phyloP scores from a whole-genome alignment of 768 basidiomycete genomes.

The Collybia sp. region DNA sequence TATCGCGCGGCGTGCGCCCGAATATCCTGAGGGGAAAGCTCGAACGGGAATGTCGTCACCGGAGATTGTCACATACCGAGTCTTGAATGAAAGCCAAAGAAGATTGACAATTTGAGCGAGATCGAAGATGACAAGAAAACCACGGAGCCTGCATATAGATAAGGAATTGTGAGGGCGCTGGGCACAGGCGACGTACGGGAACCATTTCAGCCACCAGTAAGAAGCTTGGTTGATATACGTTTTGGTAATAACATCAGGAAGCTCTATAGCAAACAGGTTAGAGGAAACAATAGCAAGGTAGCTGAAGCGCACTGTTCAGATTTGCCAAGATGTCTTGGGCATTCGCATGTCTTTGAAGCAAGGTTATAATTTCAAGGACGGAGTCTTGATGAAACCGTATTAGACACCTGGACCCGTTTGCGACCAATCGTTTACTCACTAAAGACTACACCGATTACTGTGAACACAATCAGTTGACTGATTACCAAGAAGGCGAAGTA shows the following conservation, averaged over 20 bases:
- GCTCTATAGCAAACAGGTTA: slow-evolving; percentile 27
- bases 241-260: slow-evolving; percentile 59
- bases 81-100: slow-evolving; percentile 62
- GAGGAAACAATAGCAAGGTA: background rate
- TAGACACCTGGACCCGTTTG: background rate
- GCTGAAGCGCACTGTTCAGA: slow-evolving; percentile 20
- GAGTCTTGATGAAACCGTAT: slow-evolving; percentile 14
- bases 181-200: slow-evolving; percentile 48
- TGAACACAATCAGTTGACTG: slow-evolving; percentile 82
- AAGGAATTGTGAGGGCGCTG: background rate
- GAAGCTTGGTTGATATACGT: slow-evolving; percentile 80
- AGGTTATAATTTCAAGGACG: slow-evolving; percentile 23
- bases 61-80: slow-evolving; percentile 34
- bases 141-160: slow-evolving; percentile 50
- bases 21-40: slow-evolving; percentile 37
- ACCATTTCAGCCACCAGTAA: slow-evolving; percentile 81
- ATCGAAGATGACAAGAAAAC: slow-evolving; percentile 80
- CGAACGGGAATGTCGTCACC: slow-evolving; percentile 33
- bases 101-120: slow-evolving; percentile 83
- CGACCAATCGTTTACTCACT: slow-evolving; percentile 37
- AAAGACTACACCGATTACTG: slow-evolving; percentile 71
- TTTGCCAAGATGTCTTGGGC: slow-evolving; percentile 22
- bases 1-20: slow-evolving; percentile 74
- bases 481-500: slow-evolving; percentile 86
- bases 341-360: slow-evolving; percentile 18